phyloP scores from a whole-genome alignment of 441 rosid genomes.

The Eutrema salsugineum region DNA sequence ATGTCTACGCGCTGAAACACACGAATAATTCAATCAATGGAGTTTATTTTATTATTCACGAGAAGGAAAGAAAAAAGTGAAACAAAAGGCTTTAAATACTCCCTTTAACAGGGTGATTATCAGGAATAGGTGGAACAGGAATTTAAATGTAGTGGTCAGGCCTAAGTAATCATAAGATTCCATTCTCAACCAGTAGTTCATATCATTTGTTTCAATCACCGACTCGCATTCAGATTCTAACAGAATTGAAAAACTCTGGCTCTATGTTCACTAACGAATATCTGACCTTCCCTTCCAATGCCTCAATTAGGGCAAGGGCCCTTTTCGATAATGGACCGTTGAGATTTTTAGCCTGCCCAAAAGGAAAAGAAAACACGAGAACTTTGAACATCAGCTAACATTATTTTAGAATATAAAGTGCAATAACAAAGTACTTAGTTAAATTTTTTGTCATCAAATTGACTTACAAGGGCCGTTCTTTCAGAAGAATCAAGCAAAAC shows the following conservation, averaged over 20 bases:
- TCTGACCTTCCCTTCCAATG: constrained; percentile 92
- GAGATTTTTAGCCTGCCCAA: constrained; percentile 75
- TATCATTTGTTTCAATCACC: neutral
- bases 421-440: neutral
- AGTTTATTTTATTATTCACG: neutral
- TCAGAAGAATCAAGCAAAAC: constrained; percentile 53
- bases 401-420: neutral
- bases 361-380: constrained; percentile 3
- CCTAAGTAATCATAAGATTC: neutral
- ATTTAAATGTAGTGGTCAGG: neutral
- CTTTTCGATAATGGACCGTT: constrained; percentile 65
- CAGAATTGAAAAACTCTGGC: neutral
- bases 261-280: neutral
- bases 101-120: neutral
- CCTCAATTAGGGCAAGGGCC: constrained; percentile 67
- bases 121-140: neutral
- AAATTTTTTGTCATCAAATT: constrained; percentile 13
- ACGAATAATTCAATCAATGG: neutral
- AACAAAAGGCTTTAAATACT: neutral
- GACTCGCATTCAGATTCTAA: neutral
- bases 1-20: constrained; percentile 67
- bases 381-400: neutral
- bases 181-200: neutral
- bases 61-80: neutral
- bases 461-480: constrained; percentile 68